Percentiles rank a stretch among this genome's conserved stretches.
phyloP scores from a whole-genome alignment of 1,284 basidiomycete genomes.

The Trichosporon ovoides region DNA sequence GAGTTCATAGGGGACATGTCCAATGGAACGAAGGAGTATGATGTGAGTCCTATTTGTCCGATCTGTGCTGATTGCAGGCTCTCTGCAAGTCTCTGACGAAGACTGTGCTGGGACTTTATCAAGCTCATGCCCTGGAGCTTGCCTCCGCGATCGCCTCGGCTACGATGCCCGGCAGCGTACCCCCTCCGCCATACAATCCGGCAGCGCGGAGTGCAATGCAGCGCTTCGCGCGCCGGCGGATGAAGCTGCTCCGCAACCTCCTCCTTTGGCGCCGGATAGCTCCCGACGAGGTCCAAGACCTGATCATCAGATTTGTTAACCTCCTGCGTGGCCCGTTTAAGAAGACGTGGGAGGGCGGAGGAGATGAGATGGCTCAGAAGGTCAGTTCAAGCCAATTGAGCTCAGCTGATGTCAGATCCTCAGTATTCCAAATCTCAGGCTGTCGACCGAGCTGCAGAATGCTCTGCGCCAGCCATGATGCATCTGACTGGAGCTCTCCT shows the following conservation, averaged over 20 bases:
- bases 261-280: conserved; percentile 69
- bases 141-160: conserved; percentile 49
- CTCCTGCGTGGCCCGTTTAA: conserved; percentile 65
- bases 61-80: conserved; percentile 49
- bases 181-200: conserved; percentile 63
- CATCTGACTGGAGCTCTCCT: conserved; percentile 4
- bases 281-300: conserved; percentile 57
- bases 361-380: conserved; percentile 62
- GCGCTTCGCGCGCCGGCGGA: conserved; percentile 61
- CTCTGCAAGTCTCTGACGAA: conserved; percentile 67
- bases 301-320: conserved; percentile 60
- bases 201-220: conserved; percentile 65
- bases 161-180: conserved; percentile 40
- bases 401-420: conserved; percentile 20
- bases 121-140: conserved; percentile 55
- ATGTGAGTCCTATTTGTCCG: conserved; percentile 53
- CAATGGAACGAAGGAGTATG: conserved; percentile 57
- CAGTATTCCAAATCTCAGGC: not conserved
- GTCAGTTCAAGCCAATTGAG: conserved; percentile 49
- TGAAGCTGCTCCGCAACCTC: conserved; percentile 69
- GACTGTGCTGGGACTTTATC: conserved; percentile 59
- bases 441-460: conserved; percentile 1
- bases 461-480: conserved; percentile 5
- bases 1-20: conserved; percentile 80
- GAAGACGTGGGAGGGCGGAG: conserved; percentile 82